Evolutionary conservation across 2,329 filamentous ascomycete species (phyloP).

Genomic region (Pezicula neosporulosa): DNA sequence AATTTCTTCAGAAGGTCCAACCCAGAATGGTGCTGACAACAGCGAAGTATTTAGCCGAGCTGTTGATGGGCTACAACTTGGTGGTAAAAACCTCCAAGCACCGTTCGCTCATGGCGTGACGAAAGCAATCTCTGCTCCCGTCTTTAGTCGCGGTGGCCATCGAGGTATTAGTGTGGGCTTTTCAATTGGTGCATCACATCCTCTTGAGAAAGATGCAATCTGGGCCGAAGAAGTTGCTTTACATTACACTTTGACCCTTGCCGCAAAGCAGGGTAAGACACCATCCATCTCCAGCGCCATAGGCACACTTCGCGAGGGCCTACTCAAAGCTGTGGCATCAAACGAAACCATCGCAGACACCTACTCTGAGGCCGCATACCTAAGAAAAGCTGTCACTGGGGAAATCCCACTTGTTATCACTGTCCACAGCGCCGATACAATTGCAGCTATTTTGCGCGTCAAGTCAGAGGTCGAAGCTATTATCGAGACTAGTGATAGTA

Average conservation of each 20-base stretch:
- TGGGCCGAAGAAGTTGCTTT: constrained; percentile 52
- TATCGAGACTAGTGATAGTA: constrained; percentile 18
- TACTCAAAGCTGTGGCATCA: constrained; percentile 46
- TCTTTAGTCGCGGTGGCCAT: constrained; percentile 40
- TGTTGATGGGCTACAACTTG: constrained; percentile 51
- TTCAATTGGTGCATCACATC: constrained; percentile 44
- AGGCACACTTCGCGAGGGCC: constrained; percentile 46
- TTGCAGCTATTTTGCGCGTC: constrained; percentile 54
- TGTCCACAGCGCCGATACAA: constrained; percentile 60
- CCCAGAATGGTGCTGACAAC: constrained; percentile 45
- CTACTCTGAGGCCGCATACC: constrained; percentile 46
- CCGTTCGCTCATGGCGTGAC: constrained; percentile 56
- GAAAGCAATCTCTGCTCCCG: constrained; percentile 53
- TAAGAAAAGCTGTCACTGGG: constrained; percentile 51
- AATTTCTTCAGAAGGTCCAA: constrained; percentile 52
- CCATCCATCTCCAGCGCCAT: constrained; percentile 53
- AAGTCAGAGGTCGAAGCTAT: constrained; percentile 52
- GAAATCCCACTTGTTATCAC: constrained; percentile 53
- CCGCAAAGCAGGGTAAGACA: constrained; percentile 39
- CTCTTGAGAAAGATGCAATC: constrained; percentile 45
- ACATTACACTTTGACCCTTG: constrained; percentile 53
- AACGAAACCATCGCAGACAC: constrained; percentile 34
- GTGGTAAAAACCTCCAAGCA: constrained; percentile 51
- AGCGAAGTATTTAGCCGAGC: constrained; percentile 54
- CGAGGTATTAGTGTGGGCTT: constrained; percentile 58